Evolutionary conservation across 1,284 basidiomycete genomes (phyloP).

Genomic region (Cryptococcus sp.): DNA sequence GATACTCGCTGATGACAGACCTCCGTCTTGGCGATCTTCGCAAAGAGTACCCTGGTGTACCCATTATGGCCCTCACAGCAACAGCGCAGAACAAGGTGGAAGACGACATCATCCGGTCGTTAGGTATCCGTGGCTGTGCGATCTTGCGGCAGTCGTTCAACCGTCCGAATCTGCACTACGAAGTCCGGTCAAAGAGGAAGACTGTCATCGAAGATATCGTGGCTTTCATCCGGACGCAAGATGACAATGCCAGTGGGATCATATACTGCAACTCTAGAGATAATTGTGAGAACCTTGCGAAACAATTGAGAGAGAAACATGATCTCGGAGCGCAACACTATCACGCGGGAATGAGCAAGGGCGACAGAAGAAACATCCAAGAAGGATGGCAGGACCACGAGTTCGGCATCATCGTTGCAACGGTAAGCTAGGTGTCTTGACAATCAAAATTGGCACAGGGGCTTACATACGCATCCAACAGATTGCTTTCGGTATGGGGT

Average conservation of each 20-base stretch:
- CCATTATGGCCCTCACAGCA: constrained; percentile 95
- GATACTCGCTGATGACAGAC: constrained; percentile 48
- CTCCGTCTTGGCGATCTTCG: constrained; percentile 69
- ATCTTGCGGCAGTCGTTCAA: constrained; percentile 85
- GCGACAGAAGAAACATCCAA: constrained; percentile 69
- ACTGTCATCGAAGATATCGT: constrained; percentile 67
- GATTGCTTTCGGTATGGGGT: constrained; percentile 95
- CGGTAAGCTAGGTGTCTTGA: constrained; percentile 54
- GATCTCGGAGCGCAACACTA: constrained; percentile 75
- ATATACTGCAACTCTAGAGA: constrained; percentile 78
- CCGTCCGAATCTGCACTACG: constrained; percentile 82
- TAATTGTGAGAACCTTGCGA: constrained; percentile 78
- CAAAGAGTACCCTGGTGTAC: constrained; percentile 71
- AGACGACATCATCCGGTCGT: constrained; percentile 72
- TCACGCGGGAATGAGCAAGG: constrained; percentile 74
- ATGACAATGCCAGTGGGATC: constrained; percentile 72
- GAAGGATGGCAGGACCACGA: constrained; percentile 73
- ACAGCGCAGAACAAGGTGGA: constrained; percentile 81
- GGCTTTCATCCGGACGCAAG: constrained; percentile 66
- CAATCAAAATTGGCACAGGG: background rate
- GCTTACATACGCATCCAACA: constrained; percentile 37
- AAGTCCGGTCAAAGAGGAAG: constrained; percentile 65
- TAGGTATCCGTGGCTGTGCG: constrained; percentile 66
- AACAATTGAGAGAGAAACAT: constrained; percentile 61
- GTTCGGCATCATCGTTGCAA: constrained; percentile 86